Evolutionary conservation across 495 filamentous ascomycete species (phyloP).

Genomic region (Glarea lozoyensis): DNA sequence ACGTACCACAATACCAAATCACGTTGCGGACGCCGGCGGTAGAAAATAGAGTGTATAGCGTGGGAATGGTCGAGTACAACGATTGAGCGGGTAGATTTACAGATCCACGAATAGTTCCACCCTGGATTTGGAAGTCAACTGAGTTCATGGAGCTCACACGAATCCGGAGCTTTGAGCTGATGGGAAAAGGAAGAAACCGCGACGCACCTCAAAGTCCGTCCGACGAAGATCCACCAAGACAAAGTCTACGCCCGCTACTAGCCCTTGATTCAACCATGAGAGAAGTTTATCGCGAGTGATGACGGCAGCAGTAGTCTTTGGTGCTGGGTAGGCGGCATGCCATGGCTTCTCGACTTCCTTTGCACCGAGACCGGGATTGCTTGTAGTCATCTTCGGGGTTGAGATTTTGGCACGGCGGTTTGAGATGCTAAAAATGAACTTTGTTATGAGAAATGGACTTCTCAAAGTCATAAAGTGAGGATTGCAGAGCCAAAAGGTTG

Average conservation of each 20-base stretch:
- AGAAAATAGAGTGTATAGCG: conserved; percentile 45
- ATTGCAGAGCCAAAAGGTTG: no score
- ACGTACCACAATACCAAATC: conserved; percentile 63
- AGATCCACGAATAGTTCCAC: conserved; percentile 58
- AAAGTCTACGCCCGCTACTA: conserved; percentile 40
- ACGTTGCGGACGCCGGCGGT: conserved; percentile 39
- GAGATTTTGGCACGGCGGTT: no score
- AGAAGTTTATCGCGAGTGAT: conserved; percentile 32
- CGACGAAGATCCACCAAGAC: conserved; percentile 54
- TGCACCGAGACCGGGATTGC: no score
- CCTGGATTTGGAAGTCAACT: conserved; percentile 28
- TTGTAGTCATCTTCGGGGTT: no score
- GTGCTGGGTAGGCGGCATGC: conserved; percentile 31
- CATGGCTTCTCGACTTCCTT: conserved; percentile 18
- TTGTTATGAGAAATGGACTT: no score
- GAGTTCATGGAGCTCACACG: not conserved
- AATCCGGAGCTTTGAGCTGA: not conserved
- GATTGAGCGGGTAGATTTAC: conserved; percentile 66
- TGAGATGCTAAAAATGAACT: no score
- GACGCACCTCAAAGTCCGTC: conserved; percentile 48
- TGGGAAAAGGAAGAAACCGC: not conserved
- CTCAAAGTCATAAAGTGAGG: no score
- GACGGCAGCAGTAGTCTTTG: conserved; percentile 21
- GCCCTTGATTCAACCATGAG: conserved; percentile 31
- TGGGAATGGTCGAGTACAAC: conserved; percentile 47